Base-by-base conservation (phyloP, 345 rosid species). In the Salix purpurea region DNA sequence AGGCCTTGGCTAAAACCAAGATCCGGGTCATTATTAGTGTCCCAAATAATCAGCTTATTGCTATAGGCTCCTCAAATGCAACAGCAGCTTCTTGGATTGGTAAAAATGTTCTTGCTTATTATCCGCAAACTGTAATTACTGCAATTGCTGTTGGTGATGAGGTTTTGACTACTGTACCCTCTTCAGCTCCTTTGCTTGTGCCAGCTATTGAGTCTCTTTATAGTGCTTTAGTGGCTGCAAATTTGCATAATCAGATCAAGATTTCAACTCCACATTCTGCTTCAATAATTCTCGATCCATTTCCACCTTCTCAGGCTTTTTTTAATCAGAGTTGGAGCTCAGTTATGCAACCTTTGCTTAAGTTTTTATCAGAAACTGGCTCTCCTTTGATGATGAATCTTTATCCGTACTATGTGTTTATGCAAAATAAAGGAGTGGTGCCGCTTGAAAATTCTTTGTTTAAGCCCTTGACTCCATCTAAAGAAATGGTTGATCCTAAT, bases 401-500 rank as follows among this genome's bases (percentile, higher is more conserved):
- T 26, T 96, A 96, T 76, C 98, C 99, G 54, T 96, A 96, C 86
- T 96, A 96, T 42, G 98, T 94, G 32, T 96, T 90, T 70, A 92
- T 96, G 98, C 87, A 96, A 84, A 92, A 92, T 83, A 96, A 93
- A 82, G 98, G 98, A 4, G 98, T 93, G 50, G 98, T 96, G 69
- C 98, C 99, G 32, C 84, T 96, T 7, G 99, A 94, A 71, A 92
- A 91, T 78, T 81, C 96, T 11, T 83, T 96, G 86, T 96, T 96
- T 80, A 83, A 91, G 87, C 97, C 98, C 5, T 86, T 96, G 85
- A 93, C 91, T 8, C 98, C 99, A 0, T 80, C 91, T 32, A 93
- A 93, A 65, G 98, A 96, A 71, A 94, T 96, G 99, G 98, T 96
- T 73, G 99, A 96, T 77, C 97, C 98, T 1, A 96, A 96, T 68